Evolutionary conservation across 1,284 basidiomycete genomes (phyloP), one percentile per base, ranked within the genome.

Genomic region (Leccinum fuscescens): DNA sequence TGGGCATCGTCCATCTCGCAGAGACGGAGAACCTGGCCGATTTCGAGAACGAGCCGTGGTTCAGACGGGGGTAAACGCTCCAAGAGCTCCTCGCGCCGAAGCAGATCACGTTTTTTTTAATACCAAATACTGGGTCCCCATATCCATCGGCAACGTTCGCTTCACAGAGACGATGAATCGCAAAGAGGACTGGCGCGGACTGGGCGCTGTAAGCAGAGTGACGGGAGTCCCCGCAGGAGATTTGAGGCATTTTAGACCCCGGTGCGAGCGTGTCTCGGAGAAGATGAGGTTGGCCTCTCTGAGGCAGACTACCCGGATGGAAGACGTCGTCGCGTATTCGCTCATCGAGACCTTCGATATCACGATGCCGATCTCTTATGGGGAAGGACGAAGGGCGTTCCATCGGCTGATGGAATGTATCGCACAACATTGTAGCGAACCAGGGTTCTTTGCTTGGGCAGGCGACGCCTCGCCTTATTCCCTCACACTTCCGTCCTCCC

Each of bases 361-460:
- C 58, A 65, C 65, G 3, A 64, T 65, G 54, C 50, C 65, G 27
- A 56, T 65, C 24, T 57, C 65, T 11, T 65, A 65, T 3, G 64
- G 64, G 17, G 64, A 65, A 51, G 65, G 62, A 4, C 17, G 6
- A 4, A 64, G 64, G 62, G 65, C 65, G 7, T 65, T 66, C 31
- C 54, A 65, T 33, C 57, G 64, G 17, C 15, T 65, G 48, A 49
- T 64, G 33, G 58, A 58, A 29, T 37, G 44, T 12, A 62, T 65
- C 52, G 46, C 55, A 22, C 65, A 66, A 29, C 58, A 46, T 20
- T 62, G 65, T 17, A 65, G 56, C 11, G 64, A 65, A 5, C 64
- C 64, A 5, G 64, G 64, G n/a, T 66, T 65, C 58, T 65, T 65
- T 31, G 64, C 64, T 12, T 65, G 64, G 65, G 62, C 62, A 1